These are phyloP conservation scores for Trichoderma orchidacearum DNA, from an alignment of 495 filamentous ascomycete genomes.

Conservation along the genomic window DNA sequence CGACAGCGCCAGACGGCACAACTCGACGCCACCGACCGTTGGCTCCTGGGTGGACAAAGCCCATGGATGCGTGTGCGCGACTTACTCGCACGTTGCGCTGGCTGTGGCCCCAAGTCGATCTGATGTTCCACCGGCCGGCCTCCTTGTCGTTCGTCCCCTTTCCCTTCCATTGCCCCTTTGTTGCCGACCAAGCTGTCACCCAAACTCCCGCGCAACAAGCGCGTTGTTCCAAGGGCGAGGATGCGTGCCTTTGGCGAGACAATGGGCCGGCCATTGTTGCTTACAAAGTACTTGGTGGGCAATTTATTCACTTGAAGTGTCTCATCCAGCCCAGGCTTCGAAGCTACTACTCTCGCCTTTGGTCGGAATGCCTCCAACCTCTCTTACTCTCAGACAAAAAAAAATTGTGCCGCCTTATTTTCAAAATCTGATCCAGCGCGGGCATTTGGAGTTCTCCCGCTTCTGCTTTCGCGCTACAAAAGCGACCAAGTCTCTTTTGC, in stretches of 20 bases:
- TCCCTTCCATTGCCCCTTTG: background rate
- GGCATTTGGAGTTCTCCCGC: too few relatives aligned
- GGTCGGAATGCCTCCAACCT: too few relatives aligned
- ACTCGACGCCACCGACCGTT: background rate
- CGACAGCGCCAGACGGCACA: background rate
- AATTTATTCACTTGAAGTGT: too few relatives aligned
- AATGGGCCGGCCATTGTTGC: background rate
- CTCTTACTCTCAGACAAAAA: too few relatives aligned
- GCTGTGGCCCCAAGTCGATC: background rate
- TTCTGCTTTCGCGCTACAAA: too few relatives aligned
- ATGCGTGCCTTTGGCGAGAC: background rate
- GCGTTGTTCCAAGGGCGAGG: background rate
- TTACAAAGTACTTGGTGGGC: too few relatives aligned
- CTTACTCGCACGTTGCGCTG: background rate
- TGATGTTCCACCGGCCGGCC: background rate
- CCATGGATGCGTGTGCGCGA: background rate
- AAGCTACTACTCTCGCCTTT: too few relatives aligned
- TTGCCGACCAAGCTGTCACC: background rate
- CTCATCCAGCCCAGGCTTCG: too few relatives aligned
- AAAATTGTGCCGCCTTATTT: too few relatives aligned
- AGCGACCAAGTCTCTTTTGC: too few relatives aligned
- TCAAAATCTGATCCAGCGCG: too few relatives aligned
- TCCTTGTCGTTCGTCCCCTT: background rate
- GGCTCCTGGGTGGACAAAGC: background rate
- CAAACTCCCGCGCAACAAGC: background rate